Evolutionary conservation across 1,284 basidiomycete genomes (phyloP), one percentile per base, ranked within the genome.

Genomic region (Malassezia sp.): DNA sequence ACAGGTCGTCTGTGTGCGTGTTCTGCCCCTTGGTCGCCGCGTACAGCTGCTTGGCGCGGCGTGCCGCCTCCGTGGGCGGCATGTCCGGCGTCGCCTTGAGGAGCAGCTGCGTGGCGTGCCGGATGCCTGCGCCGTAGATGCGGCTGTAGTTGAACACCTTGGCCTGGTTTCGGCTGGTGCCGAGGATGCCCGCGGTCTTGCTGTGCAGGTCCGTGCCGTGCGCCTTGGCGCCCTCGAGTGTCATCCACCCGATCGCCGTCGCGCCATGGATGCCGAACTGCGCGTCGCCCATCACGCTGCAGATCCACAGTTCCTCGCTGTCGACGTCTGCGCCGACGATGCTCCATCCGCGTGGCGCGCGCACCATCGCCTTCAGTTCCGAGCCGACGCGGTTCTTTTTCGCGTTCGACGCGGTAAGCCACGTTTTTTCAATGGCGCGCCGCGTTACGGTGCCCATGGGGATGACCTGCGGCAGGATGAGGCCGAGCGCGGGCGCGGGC

Each of bases 131-230:
- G 14, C 91, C 91, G 63, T 99, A 97, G 61, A 99, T 96, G 39
- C 93, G 81, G 32, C 90, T 95, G 67, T 99, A 97, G 70, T 99
- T 97, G 79, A 99, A 99, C 18, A 97, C 87, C 70, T 99, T 97
- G 37, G 93, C 93, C 61, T 88, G 83, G 66, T 97, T 86, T 31
- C 93, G 80, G 34, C 85, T 85, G 52, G 90, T 95, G 17, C 87
- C 85, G 38, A 97, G 74, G 59, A 97, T 97, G 49, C 74, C 80
- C 5, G 91, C 93, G 7, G 91, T 95, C 74, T 95, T 96, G 21
- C 89, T 95, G 68, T 97, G 91, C 41, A 99, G 74, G 72, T 97
- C 93, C 2, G 91, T 97, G 5, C 89, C 91, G 0, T 84, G 83
- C 0, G 82, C 78, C 72, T 97, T 99, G n/a, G 90, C 95, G 1